Percentiles rank a stretch among this genome's conserved stretches.
Evolutionary conservation across 257 asterid species (phyloP).

Genomic region (Lantana camara): DNA sequence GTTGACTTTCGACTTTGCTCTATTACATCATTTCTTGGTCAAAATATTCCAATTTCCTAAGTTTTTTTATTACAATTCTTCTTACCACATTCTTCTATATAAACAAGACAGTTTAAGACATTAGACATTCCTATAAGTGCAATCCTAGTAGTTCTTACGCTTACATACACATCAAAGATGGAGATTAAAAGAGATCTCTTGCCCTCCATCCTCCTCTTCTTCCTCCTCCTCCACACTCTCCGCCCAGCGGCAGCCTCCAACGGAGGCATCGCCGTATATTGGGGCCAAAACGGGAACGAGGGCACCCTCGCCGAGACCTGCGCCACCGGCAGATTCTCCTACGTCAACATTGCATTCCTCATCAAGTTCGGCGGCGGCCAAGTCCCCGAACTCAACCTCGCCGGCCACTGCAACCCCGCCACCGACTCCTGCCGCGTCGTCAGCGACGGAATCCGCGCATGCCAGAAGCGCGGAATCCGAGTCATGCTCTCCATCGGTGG

Average conservation of each 20-base stretch:
- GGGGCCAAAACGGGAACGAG: constrained; percentile 88
- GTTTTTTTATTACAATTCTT: background rate
- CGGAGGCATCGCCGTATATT: constrained; percentile 66
- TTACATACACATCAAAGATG: constrained; percentile 27
- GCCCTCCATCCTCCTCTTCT: constrained; percentile 22
- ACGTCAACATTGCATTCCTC: constrained; percentile 69
- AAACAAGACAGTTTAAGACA: no score
- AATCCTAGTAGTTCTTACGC: background rate
- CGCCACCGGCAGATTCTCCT: constrained; percentile 57
- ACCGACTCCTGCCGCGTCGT: constrained; percentile 43
- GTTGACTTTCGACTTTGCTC: no score
- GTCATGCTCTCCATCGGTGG: constrained; percentile 80
- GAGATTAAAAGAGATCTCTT: constrained; percentile 21
- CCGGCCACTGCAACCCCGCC: constrained; percentile 78
- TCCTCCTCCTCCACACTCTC: constrained; percentile 27
- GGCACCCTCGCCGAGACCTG: constrained; percentile 67
- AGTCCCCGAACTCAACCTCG: constrained; percentile 68
- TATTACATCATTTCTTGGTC: no score
- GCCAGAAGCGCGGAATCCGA: constrained; percentile 54
- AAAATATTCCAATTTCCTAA: no score
- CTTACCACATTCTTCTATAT: background rate
- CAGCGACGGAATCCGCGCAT: constrained; percentile 44
- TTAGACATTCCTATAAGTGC: no score
- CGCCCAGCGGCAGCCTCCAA: constrained; percentile 24
- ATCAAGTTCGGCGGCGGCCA: constrained; percentile 60